Base-by-base conservation (phyloP, 140 eudicot species). In the Cichorium intybus region DNA sequence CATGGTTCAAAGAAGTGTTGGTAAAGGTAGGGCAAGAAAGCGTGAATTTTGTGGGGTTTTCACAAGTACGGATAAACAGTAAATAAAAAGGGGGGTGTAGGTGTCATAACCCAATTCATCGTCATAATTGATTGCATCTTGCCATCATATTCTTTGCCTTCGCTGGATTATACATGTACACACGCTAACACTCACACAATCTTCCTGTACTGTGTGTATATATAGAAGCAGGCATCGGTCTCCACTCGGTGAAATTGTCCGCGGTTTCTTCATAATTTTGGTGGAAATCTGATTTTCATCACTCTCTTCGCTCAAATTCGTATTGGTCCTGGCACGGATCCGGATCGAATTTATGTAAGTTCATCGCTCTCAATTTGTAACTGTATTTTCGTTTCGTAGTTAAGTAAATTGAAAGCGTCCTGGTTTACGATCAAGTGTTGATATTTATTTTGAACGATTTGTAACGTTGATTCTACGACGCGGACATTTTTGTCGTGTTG, bases 291-390 rank as follows among this genome's bases (percentile, higher is more conserved):
- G 48, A 3, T 28, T n/a, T 33, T 21, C 51, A 22, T 14, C 51
- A n/a, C 35, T 50, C 53, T 41, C 37, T 27, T 20, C 35, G 20
- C 47, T 39, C 35, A 39, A 41, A 15, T 61, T 50, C 61, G 4
- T 50, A 31, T 21, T 29, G 24, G 12, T 67, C 34, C 63, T 24
- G 21, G 6, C 21, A 18, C 62, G 39, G 60, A 58, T 70, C 56
- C 24, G 66, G 22, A 43, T 57, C 69, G 35, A 31, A 11, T 60
- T 48, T 8, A 48, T 48, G 75, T 70, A 70, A 70, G 75, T 70
- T 50, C 69, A 24, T 60, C 47, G 18, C n/a, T 6, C 56, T 57
- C 15, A 45, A 47, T 12, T 23, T 58, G 11, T 46, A 10, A 37
- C 5, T 64, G 14, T 14, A 33, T 21, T 33, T 6, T 2, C 10